Evolutionary conservation across 1,139 yeast genomes (phyloP).

Genomic region (Zygotorulaspora mrakii): DNA sequence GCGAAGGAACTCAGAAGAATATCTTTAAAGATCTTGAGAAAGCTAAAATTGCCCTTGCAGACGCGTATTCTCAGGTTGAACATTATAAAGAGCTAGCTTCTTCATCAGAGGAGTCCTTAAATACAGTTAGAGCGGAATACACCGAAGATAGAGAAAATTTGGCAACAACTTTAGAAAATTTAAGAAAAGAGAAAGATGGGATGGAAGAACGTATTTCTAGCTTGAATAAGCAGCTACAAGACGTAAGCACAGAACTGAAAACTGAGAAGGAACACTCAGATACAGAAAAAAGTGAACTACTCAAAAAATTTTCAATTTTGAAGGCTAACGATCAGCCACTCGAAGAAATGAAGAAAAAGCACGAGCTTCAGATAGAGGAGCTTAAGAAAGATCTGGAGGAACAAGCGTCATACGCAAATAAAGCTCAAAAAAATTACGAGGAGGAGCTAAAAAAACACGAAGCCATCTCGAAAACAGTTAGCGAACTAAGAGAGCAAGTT

Average conservation of each 20-base stretch:
- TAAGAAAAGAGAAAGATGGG: slow-evolving; percentile 38
- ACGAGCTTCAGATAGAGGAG: slow-evolving; percentile 39
- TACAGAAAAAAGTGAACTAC: slow-evolving; percentile 23
- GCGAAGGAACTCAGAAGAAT: slow-evolving; percentile 32
- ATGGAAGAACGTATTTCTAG: slow-evolving; percentile 39
- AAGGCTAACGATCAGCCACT: slow-evolving; percentile 26
- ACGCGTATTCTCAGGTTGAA: slow-evolving; percentile 46
- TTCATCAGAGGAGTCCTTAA: slow-evolving; percentile 50
- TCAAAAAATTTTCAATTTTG: slow-evolving; percentile 23
- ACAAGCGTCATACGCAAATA: slow-evolving; percentile 49
- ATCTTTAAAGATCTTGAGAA: slow-evolving; percentile 41
- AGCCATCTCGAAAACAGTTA: slow-evolving; percentile 47
- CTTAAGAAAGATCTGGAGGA: slow-evolving; percentile 48
- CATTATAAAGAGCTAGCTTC: slow-evolving; percentile 50
- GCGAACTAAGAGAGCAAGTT: slow-evolving; percentile 44
- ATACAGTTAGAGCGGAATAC: slow-evolving; percentile 42
- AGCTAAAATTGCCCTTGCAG: slow-evolving; percentile 45
- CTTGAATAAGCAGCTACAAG: slow-evolving; percentile 39
- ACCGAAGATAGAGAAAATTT: slow-evolving; percentile 43
- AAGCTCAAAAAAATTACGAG: slow-evolving; percentile 56
- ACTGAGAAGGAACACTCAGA: slow-evolving; percentile 20
- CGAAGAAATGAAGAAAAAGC: slow-evolving; percentile 38
- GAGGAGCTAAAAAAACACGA: slow-evolving; percentile 56
- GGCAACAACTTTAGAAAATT: slow-evolving; percentile 34
- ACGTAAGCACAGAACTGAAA: slow-evolving; percentile 34